Evolutionary conservation across 2,329 filamentous ascomycete genomes (phyloP).

Genomic region (Dactylellina sp.): DNA sequence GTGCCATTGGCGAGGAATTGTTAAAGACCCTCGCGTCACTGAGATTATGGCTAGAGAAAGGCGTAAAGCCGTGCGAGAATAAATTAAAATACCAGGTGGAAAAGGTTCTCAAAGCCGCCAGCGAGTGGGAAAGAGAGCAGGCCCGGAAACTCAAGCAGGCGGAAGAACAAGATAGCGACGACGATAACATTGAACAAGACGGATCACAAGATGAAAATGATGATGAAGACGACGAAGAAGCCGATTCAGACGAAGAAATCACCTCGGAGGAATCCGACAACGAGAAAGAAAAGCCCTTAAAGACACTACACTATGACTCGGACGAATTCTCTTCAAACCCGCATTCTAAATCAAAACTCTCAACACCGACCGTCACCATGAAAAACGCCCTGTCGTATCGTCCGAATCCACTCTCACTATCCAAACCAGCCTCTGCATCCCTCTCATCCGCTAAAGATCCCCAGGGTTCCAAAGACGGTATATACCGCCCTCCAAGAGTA

Average conservation of each 20-base stretch:
- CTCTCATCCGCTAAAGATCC: constrained; percentile 30
- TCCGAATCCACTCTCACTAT: constrained; percentile 70
- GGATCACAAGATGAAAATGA: constrained; percentile 61
- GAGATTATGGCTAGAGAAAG: constrained; percentile 91
- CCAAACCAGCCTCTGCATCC: constrained; percentile 59
- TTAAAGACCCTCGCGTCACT: constrained; percentile 90
- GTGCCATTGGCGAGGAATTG: constrained; percentile 72
- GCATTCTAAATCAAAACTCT: constrained; percentile 62
- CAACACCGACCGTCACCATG: constrained; percentile 66
- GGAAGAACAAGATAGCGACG: constrained; percentile 62
- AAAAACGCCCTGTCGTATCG: constrained; percentile 71
- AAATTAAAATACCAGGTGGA: constrained; percentile 96
- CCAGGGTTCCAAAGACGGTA: constrained; percentile 69
- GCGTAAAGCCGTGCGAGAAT: constrained; percentile 87
- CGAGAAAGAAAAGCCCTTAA: constrained; percentile 20
- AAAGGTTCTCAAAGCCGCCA: constrained; percentile 87
- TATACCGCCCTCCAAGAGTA: constrained; percentile 90
- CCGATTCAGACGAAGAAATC: constrained; percentile 49
- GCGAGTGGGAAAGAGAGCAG: constrained; percentile 73
- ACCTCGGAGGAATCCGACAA: constrained; percentile 47
- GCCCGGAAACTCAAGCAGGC: constrained; percentile 61
- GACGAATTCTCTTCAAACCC: constrained; percentile 54
- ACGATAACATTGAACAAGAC: too few species aligned
- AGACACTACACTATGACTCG: constrained; percentile 56
- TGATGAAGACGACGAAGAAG: constrained; percentile 46